phyloP scores from a whole-genome alignment of 768 basidiomycete genomes.

The Boletus pseudopeckii region DNA sequence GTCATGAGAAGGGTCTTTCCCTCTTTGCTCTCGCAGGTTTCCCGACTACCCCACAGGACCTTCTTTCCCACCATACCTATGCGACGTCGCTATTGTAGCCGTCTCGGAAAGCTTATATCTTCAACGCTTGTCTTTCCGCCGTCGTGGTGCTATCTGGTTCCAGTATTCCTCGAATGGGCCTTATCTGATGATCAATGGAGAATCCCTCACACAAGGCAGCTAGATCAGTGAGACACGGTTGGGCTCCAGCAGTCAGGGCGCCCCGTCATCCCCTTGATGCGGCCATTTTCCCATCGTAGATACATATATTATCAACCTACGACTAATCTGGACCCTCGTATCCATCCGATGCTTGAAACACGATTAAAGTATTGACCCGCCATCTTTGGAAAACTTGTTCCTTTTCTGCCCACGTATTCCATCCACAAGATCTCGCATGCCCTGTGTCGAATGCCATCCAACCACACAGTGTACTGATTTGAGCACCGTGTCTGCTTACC shows the following conservation, averaged over 20 bases:
- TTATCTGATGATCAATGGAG: slow-evolving; percentile 15
- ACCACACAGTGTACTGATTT: neutral
- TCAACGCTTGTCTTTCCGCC: neutral
- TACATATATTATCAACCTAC: neutral
- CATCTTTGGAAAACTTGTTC: slow-evolving; percentile 1
- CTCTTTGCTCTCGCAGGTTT: neutral
- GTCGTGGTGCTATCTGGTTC: neutral
- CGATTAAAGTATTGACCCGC: neutral
- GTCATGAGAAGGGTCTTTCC: slow-evolving; percentile 8
- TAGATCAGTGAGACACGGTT: neutral
- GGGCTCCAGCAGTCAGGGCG: neutral
- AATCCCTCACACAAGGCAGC: neutral
- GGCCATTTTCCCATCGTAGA: slow-evolving; percentile 7
- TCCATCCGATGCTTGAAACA: neutral
- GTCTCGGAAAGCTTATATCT: neutral
- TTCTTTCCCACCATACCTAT: slow-evolving; percentile 12
- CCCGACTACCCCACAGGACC: neutral
- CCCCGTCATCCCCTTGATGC: neutral
- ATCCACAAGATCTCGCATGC: neutral
- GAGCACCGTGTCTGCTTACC: neutral
- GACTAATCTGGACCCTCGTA: neutral
- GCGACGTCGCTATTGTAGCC: no score
- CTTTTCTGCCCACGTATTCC: slow-evolving; percentile 1
- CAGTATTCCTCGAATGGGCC: neutral
- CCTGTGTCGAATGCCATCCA: neutral